A percentile compares a stretch with the other conserved stretches of the same genome.
Conservation (phyloP, 352 stramenopile genomes). For the Vaucheria bursata region DNA sequence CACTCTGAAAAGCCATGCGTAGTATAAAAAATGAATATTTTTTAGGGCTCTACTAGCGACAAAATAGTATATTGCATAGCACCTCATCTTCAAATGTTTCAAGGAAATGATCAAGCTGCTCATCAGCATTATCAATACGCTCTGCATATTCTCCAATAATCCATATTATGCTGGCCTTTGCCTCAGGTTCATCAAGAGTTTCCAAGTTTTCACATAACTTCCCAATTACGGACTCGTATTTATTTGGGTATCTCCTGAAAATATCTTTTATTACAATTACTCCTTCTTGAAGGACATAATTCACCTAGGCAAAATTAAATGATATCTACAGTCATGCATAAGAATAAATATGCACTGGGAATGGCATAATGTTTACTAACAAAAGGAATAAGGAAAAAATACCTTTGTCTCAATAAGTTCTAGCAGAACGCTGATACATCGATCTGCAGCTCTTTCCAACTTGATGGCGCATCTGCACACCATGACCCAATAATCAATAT, state of each 20-base stretch:
- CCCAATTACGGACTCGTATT: conserved; percentile 97
- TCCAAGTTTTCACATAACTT: conserved; percentile 99
- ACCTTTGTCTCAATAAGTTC: conserved; percentile 98
- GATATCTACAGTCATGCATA: too few species aligned
- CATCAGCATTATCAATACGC: conserved; percentile 97
- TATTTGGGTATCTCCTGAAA: conserved; percentile 98
- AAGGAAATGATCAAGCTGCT: conserved; percentile 96
- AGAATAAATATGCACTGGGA: too few species aligned
- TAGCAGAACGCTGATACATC: conserved; percentile 96
- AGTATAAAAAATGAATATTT: too few species aligned
- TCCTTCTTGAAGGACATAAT: conserved; percentile 89
- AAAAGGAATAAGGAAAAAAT: too few species aligned
- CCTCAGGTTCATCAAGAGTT: conserved; percentile 95
- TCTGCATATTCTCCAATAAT: conserved; percentile 99
- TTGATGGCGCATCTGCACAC: conserved; percentile 33
- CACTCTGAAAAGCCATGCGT: conserved; percentile 30
- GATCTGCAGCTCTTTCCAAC: conserved; percentile 90
- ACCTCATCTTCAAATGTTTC: conserved; percentile 97
- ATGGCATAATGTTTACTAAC: too few species aligned
- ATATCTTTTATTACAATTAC: conserved; percentile 99
- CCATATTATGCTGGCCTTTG: conserved; percentile 98
- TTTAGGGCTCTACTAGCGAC: too few species aligned
- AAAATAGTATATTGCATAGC: too few species aligned
- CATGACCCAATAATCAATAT: too few species aligned
- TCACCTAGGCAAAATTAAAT: conserved; percentile 22